Evolutionary conservation across 2,329 filamentous ascomycete species (phyloP).

Genomic region (Didymosphaeria variabile): DNA sequence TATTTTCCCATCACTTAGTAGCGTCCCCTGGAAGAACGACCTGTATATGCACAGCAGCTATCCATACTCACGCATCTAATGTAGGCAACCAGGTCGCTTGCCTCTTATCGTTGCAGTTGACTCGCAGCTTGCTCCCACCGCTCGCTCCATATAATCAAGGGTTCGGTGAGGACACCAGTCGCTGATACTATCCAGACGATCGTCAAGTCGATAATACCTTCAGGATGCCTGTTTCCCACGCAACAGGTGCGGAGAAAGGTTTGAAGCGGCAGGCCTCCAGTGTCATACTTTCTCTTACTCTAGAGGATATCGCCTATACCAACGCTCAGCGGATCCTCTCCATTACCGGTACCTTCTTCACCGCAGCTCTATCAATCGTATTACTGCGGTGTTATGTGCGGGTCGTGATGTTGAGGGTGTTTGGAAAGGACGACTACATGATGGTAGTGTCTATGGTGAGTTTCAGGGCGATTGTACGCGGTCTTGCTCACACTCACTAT

Average conservation of each 20-base stretch:
- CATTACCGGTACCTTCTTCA: conserved; percentile 52
- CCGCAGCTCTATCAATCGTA: conserved; percentile 51
- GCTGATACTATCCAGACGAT: conserved; percentile 10
- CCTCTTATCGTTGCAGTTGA: not conserved
- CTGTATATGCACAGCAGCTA: not conserved
- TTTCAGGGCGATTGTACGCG: not conserved
- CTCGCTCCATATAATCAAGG: conserved; percentile 5
- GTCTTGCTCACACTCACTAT: conserved; percentile 9
- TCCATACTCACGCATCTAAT: not conserved
- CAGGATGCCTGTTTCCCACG: conserved; percentile 24
- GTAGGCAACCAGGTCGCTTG: not conserved
- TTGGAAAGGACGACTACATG: conserved; percentile 60
- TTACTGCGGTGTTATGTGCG: conserved; percentile 59
- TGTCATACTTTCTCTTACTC: conserved; percentile 23
- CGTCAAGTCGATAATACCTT: not conserved
- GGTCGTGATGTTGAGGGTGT: conserved; percentile 56
- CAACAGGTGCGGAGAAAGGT: conserved; percentile 11
- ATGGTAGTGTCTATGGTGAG: conserved; percentile 55
- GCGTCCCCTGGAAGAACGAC: not conserved
- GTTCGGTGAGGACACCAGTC: conserved; percentile 16
- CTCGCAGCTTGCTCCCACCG: not conserved
- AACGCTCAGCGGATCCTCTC: conserved; percentile 52
- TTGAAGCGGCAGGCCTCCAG: conserved; percentile 25
- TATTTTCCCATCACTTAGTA: not conserved
- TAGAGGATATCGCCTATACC: conserved; percentile 48